These are phyloP conservation scores for Aegilops tauschii DNA, from an alignment of 176 grass and related monocot genomes.

Conservation along the genomic window DNA sequence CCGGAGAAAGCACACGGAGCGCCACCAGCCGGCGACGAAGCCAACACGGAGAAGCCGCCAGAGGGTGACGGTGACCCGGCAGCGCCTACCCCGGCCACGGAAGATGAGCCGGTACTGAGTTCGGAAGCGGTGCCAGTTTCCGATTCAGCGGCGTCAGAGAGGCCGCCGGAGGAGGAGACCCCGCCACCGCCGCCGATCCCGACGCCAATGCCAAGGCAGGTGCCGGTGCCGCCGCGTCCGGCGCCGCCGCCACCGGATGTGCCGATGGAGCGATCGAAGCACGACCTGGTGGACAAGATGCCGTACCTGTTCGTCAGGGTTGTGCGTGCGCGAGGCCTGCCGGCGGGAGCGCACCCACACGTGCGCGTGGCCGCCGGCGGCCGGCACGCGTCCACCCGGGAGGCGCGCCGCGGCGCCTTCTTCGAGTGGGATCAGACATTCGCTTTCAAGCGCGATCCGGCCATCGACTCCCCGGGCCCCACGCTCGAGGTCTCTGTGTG, in stretches of 20 bases:
- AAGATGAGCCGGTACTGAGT: background rate
- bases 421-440: conserved; percentile 96
- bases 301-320: conserved; percentile 82
- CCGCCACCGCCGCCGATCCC: background rate
- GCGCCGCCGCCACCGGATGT: conserved; percentile 32
- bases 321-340: conserved; percentile 61
- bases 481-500: conserved; percentile 79
- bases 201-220: conserved; percentile 30
- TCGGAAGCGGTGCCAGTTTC: conserved; percentile 1
- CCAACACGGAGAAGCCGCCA: background rate
- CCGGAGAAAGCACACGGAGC: background rate
- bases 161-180: conserved; percentile 17
- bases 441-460: conserved; percentile 62
- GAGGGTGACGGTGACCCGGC: conserved; percentile 11
- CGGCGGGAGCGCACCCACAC: conserved; percentile 56
- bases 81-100: background rate
- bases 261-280: conserved; percentile 56
- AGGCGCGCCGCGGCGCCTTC: conserved; percentile 64
- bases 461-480: conserved; percentile 45
- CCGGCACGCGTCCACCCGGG: conserved; percentile 45
- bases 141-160: background rate
- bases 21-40: background rate
- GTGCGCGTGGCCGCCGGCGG: conserved; percentile 68
- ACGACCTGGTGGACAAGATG: conserved; percentile 97
- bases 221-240: conserved; percentile 11